Evolutionary conservation across 2,329 filamentous ascomycete species (phyloP).

Genomic region (Thielaviopsis ethacetica): DNA sequence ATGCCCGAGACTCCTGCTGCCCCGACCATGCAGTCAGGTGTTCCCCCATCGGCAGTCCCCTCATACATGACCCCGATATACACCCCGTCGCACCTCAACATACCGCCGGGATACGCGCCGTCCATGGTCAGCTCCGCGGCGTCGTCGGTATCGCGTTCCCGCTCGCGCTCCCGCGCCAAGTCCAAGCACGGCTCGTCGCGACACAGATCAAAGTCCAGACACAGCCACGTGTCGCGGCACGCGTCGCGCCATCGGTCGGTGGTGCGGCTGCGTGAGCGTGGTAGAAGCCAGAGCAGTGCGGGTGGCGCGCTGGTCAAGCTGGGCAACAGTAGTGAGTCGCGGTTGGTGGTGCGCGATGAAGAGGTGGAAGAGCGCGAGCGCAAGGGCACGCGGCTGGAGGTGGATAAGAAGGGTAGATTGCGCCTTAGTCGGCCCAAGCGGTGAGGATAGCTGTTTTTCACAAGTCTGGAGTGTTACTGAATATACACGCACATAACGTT

Average conservation of each 20-base stretch:
- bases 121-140: not conserved
- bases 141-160: not conserved
- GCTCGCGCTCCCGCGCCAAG: slow-evolving; percentile 6
- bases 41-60: not conserved
- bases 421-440: slow-evolving; percentile 60
- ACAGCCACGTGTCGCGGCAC: slow-evolving; percentile 5
- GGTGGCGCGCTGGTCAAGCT: not conserved
- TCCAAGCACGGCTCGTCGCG: slow-evolving; percentile 1
- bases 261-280: not conserved
- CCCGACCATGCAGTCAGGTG: too few species aligned
- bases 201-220: not conserved
- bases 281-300: not conserved
- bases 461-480: not conserved
- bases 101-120: not conserved
- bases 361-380: slow-evolving; percentile 38
- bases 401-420: slow-evolving; percentile 94
- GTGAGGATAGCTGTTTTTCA: not conserved
- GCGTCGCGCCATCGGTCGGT: not conserved
- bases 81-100: not conserved
- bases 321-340: slow-evolving; percentile 27
- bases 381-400: slow-evolving; percentile 52
- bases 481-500: too few species aligned
- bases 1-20: not conserved
- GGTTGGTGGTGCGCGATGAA: slow-evolving; percentile 48
- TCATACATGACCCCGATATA: not conserved